Base-by-base conservation (phyloP, 176 grass and related monocot species). In the Bothriochloa decipiens region DNA sequence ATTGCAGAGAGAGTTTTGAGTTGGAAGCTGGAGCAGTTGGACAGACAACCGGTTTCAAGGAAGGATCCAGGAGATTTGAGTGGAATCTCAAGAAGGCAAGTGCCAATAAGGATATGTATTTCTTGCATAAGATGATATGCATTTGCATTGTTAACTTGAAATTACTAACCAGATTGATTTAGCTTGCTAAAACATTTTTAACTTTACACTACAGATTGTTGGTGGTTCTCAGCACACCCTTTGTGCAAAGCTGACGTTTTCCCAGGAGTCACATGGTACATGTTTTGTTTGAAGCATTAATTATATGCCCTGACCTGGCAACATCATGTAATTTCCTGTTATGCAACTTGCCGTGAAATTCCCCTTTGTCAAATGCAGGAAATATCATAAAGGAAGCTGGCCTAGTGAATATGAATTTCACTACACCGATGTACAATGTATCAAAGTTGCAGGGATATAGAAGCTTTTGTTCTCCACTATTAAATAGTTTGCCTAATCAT, bases 391-490 rank as follows among this genome's bases (percentile, higher is more conserved):
- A 93, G 68, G 96, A 98, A 84, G 96, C 96, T 82, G 96, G 96
- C 47, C 96, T 93, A 61, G 93, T 98, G 60, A 98, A 95, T 86
- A 95, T 98, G 93, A 98, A 98, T 77, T 95, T 98, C 75, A 95
- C 87, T 61, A 98, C 94, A 76, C 91, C 96, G 2, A 95, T 95
- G 93, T 98, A 98, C 89, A 95, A 98, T 87, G 58, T 91, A 53
- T 98, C 96, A 45, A 95, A 92, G 81, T 82, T 98, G 42, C 96
- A 98, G 91, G 93, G 92, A 85, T 45, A 13, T 13, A 45, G 43
- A 45, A 11, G 43, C 17, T 25, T n/a, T 68, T 14, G 20, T 53
- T 68, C 9, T 82, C 37, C 62, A 26, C 61, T 37, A 11, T 7
- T 27, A 81, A 40, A 20, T 25, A 7, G 37, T 22, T 69, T 6